phyloP scores from a whole-genome alignment of 257 asterid species.

The Ligustrum vulgare region DNA sequence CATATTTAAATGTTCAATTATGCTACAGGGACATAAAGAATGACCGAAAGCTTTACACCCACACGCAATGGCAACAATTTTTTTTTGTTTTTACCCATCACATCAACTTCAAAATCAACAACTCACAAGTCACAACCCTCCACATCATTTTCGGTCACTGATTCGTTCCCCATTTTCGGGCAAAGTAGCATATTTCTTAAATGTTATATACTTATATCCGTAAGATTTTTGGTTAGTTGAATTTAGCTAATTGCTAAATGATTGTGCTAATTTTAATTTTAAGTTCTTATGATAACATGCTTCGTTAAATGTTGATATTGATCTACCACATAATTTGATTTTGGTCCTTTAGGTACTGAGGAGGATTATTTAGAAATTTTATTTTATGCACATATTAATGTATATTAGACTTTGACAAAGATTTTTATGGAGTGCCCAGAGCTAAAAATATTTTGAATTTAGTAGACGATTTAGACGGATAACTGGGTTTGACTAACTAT shows the following conservation, averaged over 20 bases:
- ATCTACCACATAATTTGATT: neutral
- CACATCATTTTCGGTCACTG: too few relatives aligned
- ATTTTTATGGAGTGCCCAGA: neutral
- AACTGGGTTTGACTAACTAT: neutral
- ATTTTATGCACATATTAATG: neutral
- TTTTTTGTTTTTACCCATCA: too few relatives aligned
- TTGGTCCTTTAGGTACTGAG: neutral
- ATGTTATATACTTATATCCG: neutral
- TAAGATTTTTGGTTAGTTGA: neutral
- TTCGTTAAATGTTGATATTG: neutral
- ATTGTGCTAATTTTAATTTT: neutral
- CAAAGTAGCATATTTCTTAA: too few relatives aligned
- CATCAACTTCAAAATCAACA: too few relatives aligned
- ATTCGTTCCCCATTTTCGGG: too few relatives aligned
- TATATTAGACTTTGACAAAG: neutral
- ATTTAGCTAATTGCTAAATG: neutral
- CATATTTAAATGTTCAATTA: neutral
- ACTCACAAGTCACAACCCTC: too few relatives aligned
- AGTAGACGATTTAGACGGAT: neutral
- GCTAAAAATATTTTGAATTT: neutral
- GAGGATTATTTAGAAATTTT: neutral
- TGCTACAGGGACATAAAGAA: too few relatives aligned
- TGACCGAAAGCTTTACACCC: too few relatives aligned
- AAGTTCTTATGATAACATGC: neutral
- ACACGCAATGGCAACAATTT: too few relatives aligned